A percentile compares a stretch with the other conserved stretches of the same genome.
These are phyloP conservation scores for Dichomitus squalens DNA, from an alignment of 1,284 basidiomycete genomes.

Conservation along the genomic window DNA sequence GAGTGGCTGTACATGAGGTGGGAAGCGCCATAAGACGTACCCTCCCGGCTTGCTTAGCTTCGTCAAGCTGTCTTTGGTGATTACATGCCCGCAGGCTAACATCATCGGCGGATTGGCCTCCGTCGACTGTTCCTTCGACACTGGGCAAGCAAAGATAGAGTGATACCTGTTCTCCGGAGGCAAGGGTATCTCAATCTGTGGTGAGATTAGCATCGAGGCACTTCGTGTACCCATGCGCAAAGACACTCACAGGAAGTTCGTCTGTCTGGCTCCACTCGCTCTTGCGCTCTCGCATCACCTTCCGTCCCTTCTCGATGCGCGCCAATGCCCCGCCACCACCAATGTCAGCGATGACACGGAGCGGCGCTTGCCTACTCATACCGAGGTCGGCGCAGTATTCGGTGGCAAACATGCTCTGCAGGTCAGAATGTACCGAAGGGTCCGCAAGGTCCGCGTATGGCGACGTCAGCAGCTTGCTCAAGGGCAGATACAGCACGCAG, in stretches of 20 bases:
- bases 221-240: neutral
- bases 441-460: conserved; percentile 77
- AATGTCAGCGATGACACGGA: conserved; percentile 87
- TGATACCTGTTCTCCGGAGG: conserved; percentile 89
- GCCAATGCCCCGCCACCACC: conserved; percentile 89
- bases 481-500: conserved; percentile 73
- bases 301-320: conserved; percentile 89
- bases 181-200: conserved; percentile 91
- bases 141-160: conserved; percentile 96
- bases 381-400: conserved; percentile 89
- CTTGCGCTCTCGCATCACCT: conserved; percentile 90
- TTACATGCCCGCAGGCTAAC: conserved; percentile 94
- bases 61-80: conserved; percentile 85
- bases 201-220: neutral
- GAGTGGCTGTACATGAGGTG: neutral
- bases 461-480: conserved; percentile 61
- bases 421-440: conserved; percentile 69
- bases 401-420: conserved; percentile 82
- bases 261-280: conserved; percentile 90
- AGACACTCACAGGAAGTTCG: conserved; percentile 73
- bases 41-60: conserved; percentile 86
- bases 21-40: conserved; percentile 52
- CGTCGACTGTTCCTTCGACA: conserved; percentile 96
- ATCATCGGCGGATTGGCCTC: conserved; percentile 97
- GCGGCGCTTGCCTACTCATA: conserved; percentile 86